Evolutionary conservation across 306 rosid species (phyloP), one percentile per base, ranked within the genome.

Genomic region (Prunus davidiana): DNA sequence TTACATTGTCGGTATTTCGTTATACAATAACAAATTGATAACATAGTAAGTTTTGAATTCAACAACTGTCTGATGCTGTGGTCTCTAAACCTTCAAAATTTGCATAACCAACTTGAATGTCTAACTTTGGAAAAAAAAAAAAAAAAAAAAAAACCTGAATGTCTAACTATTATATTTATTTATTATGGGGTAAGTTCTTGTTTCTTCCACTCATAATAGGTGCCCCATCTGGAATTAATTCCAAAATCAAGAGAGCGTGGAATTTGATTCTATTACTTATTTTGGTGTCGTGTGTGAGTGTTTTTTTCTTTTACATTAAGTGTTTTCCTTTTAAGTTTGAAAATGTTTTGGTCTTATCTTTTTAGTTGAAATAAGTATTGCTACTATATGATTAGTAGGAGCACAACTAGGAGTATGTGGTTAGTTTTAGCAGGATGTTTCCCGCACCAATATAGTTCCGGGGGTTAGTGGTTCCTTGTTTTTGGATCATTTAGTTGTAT

Each of bases 51-150:
- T 57, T 81, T 41, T 58, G 56, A 67, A 64, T 41, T 71, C 30
- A 72, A 64, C 38, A 77, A 22, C 46, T 66, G 56, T 76, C 74
- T 20, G 74, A 77, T 81, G 51, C 43, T 50, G 24, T 47, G 38
- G 56, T 67, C 45, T 71, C 41, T 76, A 57, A 24, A 38, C 72
- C 16, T 47, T 57, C 30, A 30, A 80, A 43, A 54, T 30, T 54
- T 13, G 25, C 10, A 16, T 50, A 58, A 63, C 75, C 30, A 62
- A 78, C 63, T 13, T 49, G 66, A 25, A 16, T 54, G 64, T 63
- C 24, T 22, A 38, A 28, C 61, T 69, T 79, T 70, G 43, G 41
- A 0, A 22, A 5, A 34, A 34, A 1, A 12, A 2, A 9, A 0
- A 46, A 8, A 46, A 46, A 1, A 24, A 1, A 24, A 24, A 24